A percentile compares a stretch with the other conserved stretches of the same genome.
Conservation (phyloP, 1,284 basidiomycete species). For the Trichosporon inkin region DNA sequence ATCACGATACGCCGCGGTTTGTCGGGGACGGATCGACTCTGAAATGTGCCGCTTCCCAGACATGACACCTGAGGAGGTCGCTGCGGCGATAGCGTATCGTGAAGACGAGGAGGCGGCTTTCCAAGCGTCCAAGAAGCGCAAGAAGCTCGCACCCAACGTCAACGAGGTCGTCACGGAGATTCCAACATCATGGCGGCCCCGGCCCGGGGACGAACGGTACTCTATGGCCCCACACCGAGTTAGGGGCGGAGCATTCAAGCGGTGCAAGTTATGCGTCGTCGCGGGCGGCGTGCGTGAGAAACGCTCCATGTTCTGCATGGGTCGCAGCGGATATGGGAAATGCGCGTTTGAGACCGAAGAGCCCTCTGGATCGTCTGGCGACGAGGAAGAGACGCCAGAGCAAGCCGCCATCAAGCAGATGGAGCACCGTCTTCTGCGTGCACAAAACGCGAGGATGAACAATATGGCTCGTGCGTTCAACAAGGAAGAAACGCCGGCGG, state of each 20-base stretch:
- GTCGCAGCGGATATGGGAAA: not conserved
- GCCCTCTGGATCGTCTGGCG: not conserved
- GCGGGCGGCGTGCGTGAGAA: not conserved
- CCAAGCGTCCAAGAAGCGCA: not conserved
- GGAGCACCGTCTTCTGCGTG: conserved; percentile 2
- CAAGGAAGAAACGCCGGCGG: not conserved
- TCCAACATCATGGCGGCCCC: not conserved
- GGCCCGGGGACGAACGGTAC: conserved; percentile 1
- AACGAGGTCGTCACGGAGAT: not conserved
- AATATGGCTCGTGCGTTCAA: not conserved
- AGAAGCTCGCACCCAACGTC: not conserved
- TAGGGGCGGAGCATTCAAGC: not conserved
- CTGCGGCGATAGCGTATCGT: not conserved
- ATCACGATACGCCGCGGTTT: not conserved
- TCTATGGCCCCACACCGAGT: conserved; percentile 2
- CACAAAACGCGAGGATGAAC: not conserved
- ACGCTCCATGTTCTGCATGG: conserved; percentile 4
- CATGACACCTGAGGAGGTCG: not conserved
- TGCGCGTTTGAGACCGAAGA: conserved; percentile 4
- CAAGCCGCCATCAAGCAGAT: conserved; percentile 6
- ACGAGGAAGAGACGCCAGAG: not conserved
- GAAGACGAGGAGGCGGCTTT: not conserved
- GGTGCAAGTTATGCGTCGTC: conserved; percentile 4
- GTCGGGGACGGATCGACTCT: not conserved
- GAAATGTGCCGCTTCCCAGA: not conserved